phyloP scores from a whole-genome alignment of 257 asterid species.

The Nicotiana knightiana region DNA sequence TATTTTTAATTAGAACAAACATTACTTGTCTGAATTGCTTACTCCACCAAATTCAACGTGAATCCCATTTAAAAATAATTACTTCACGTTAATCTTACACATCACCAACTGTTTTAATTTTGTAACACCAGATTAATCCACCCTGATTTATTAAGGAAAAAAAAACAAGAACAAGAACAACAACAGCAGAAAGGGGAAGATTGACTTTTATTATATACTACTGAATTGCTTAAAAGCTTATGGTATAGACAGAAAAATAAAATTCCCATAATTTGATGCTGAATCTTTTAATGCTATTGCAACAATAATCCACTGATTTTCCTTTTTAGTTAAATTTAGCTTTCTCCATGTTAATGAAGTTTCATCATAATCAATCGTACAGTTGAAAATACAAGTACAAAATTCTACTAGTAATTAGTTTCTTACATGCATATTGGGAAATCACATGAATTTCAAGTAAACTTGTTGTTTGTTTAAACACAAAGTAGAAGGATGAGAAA shows the following conservation, averaged over 20 bases:
- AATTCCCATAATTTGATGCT: too few relatives aligned
- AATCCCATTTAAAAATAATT: slow-evolving; percentile 10
- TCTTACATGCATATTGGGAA: background rate
- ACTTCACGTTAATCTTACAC: slow-evolving; percentile 25
- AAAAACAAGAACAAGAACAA: too few relatives aligned
- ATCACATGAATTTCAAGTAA: background rate
- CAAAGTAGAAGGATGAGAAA: background rate
- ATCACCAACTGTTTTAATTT: slow-evolving; percentile 3
- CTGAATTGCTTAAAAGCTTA: too few relatives aligned
- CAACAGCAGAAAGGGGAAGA: too few relatives aligned
- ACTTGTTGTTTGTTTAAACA: background rate
- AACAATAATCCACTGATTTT: too few relatives aligned
- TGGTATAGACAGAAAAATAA: too few relatives aligned
- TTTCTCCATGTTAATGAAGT: background rate
- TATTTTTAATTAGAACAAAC: background rate
- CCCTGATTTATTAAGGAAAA: background rate
- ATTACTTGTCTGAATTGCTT: slow-evolving; percentile 22
- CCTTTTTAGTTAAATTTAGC: background rate
- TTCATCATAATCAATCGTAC: background rate
- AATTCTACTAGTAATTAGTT: background rate
- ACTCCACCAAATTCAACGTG: slow-evolving; percentile 19
- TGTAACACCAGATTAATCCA: background rate
- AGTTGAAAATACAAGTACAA: background rate
- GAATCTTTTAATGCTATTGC: too few relatives aligned
- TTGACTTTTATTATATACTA: too few relatives aligned